Evolutionary conservation across 257 asterid genomes (phyloP), one percentile per base, ranked within the genome.

Genomic region (Schizonepeta tenuifolia): DNA sequence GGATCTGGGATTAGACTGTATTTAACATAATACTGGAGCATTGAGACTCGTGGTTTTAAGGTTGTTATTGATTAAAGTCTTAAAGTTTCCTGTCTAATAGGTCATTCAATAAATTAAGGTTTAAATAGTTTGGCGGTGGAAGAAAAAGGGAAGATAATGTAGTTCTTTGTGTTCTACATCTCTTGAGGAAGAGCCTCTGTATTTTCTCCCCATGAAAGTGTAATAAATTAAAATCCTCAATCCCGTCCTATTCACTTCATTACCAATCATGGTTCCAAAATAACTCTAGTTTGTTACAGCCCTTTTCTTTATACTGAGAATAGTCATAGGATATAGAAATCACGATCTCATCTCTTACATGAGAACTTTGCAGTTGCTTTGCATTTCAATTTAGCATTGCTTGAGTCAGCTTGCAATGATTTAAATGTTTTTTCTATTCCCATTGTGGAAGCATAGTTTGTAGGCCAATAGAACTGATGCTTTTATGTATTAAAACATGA

Each of bases 281-380:
- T 61, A 11, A 28, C 6, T 36, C 17, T 12, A 21, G 41, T 33
- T 65, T 55, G 57, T 7, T 69, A 21, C 59, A 26, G 12, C 14
- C 18, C 46, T 74, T 26, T 40, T 4, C 9, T 36, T 67, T 63
- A 33, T 47, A 15, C 40, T 18, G 11, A 17, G 4, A 54, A 57
- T 54, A 60, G 55, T 33, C 67, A 50, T 53, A 35, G 73, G 70
- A 70, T 28, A 66, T 44, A 59, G 62, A 66, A 53, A 41, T 66
- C 64, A 60, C 15, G 11, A 60, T 57, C 53, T 73, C 11, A 24
- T 55, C 53, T 57, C 35, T 44, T n/a, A 38, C 43, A 36, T 20
- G 7, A 53, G n/a, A 53, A 10, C 9, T 18, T 50, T 50, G 64
- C 43, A 65, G 15, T 43, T 67, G n/a, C 61, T 64, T 60, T 36